Base-by-base conservation (phyloP, 768 basidiomycete genomes). In the Amanita thiersii region DNA sequence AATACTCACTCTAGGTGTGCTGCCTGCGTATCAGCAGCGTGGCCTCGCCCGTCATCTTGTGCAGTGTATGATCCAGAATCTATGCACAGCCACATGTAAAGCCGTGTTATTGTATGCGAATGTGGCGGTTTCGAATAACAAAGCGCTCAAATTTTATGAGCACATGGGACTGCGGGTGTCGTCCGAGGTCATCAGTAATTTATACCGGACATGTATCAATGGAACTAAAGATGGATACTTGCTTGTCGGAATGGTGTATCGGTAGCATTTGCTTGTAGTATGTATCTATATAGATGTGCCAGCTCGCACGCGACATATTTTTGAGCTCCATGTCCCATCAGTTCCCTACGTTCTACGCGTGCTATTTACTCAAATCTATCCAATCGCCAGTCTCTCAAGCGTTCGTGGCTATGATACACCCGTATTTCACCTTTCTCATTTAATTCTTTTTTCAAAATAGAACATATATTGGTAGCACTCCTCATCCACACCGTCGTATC, bases 381-480 rank as follows among this genome's bases (percentile, higher is more conserved):
- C 69, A 75, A 19, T 73, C 69, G 0, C 65, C 76, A 0, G 60
- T 63, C 15, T 69, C 79, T 5, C 72, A 65, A 42, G 55, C 57
- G 66, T 68, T 53, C 39, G 64, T 47, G 37, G 9, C 50, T 45
- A 19, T 29, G 35, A 7, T 20, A 12, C 40, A 40, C 30, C 36
- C 48, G 39, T 34, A 29, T 14, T 37, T 24, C 19, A 14, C 20
- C 36, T 34, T n/a, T n/a, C 21, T 40, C 29, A 28, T 44, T 37
- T 35, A 38, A 17, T 10, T 4, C 4, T 8, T 37, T 37, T 21
- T 18, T 26, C 25, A 3, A 17, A 26, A 23, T 42, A 81, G 80
- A 40, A 85, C 79, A 12, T 90, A 90, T 59, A 81, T 88, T 43
- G 83, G 81, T 30, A 82, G 80, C 52, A 81, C 82, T 2, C 79